Evolutionary conservation across 73 alveolate species (phyloP).

Genomic region (Paramecium sonneborni): DNA sequence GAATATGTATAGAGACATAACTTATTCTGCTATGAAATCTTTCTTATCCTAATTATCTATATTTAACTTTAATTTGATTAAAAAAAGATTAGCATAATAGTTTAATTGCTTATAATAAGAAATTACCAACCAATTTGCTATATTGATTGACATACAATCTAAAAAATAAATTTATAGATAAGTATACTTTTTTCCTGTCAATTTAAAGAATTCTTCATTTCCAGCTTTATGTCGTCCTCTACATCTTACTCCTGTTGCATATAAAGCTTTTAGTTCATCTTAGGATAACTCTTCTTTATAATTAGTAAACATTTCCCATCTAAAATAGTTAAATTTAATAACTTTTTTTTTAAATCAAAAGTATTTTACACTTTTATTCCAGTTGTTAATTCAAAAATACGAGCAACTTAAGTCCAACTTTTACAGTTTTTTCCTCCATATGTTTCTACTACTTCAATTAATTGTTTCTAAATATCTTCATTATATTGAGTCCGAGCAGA

Average conservation of each 20-base stretch:
- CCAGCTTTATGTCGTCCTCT: slow-evolving; percentile 7
- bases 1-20: background rate
- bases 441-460: background rate
- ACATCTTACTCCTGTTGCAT: background rate
- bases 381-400: background rate
- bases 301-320: slow-evolving; percentile 26
- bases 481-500: background rate
- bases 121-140: background rate
- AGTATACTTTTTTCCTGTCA: background rate
- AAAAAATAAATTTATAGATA: background rate
- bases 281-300: background rate
- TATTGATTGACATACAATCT: background rate
- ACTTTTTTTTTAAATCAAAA: slow-evolving; percentile 19
- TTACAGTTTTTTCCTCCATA: background rate
- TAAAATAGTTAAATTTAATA: background rate
- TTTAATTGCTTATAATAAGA: background rate
- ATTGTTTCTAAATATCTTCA: background rate
- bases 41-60: background rate
- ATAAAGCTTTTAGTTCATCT: background rate
- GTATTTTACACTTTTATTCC: slow-evolving; percentile 6
- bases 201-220: background rate
- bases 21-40: background rate
- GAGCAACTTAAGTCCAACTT: slow-evolving; percentile 16
- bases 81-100: background rate
- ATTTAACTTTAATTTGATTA: background rate